Conservation (phyloP, 176 grass and related monocot genomes). For the Oryza nivara region DNA sequence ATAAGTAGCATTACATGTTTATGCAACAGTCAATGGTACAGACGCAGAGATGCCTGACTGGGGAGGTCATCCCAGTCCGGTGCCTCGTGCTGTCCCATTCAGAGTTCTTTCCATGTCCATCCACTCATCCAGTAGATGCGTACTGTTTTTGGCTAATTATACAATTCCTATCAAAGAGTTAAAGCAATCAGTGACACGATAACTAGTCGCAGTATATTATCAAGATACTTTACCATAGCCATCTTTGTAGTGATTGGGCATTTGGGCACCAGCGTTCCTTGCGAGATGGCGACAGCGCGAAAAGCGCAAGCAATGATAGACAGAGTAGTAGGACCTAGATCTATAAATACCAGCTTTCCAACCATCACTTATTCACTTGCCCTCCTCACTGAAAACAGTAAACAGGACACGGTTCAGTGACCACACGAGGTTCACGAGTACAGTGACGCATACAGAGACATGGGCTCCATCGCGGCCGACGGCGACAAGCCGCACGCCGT, state of each 20-base stretch:
- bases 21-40: too few relatives aligned
- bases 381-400: not conserved
- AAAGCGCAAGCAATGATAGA: not conserved
- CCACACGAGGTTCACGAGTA: not conserved
- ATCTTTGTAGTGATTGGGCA: too few relatives aligned
- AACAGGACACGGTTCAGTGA: not conserved
- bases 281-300: not conserved
- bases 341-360: not conserved
- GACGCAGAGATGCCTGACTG: too few relatives aligned
- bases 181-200: too few relatives aligned
- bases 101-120: not conserved
- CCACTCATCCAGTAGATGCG: not conserved
- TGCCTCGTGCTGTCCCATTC: too few relatives aligned
- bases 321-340: not conserved
- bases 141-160: too few relatives aligned
- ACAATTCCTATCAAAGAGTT: too few relatives aligned
- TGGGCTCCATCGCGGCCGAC: conserved; percentile 23
- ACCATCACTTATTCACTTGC: not conserved
- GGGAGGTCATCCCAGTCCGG: too few relatives aligned
- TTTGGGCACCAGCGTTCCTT: not conserved
- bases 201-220: too few relatives aligned
- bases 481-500: conserved; percentile 58
- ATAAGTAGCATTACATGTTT: too few relatives aligned
- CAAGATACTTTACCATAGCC: too few relatives aligned
- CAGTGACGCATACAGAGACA: not conserved